Base-by-base conservation (phyloP, 208 protist species). In the Trypanosoma melophagium region DNA sequence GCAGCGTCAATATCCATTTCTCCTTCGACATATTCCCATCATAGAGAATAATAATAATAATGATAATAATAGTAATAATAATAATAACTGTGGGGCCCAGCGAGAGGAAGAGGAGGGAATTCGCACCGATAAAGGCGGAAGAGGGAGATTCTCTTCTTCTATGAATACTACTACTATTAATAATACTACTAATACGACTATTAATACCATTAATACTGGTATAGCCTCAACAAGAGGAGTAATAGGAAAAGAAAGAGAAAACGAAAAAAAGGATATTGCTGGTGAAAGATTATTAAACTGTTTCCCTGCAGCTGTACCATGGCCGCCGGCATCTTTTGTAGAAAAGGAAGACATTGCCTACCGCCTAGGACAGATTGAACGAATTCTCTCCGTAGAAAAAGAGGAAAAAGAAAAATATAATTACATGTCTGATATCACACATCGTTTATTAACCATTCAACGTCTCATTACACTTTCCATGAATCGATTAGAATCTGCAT, bases 301-400 rank as follows among this genome's bases (percentile, higher is more conserved):
- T 40, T 81, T 93, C 19, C 71, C 80, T 25, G 41, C 57, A 12
- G 51, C 84, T 17, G 55, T 76, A 21, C 77, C 71, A 54, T 93
- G 87, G 87, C 87, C 87, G 3, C 87, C 87, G 0, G 78, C 74
- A 19, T 84, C 74, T 53, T 91, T 90, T 70, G 69, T 84, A 24
- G 84, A 89, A 54, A 66, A 65, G 53, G 76, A 69, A 19, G 44
- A 72, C 38, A 80, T 87, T 24, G 69, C 66, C 12, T 49, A 67
- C 17, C 84, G 88, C 4, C 72, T 89, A 31, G 47, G 61, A 10
- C 76, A 86, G 68, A 42, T 86, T 10, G 70, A 84, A 49, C 79
- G 71, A 44, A 22, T 66, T 54, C 24, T 83, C 45, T 68, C 84
- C 4, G 72, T 71, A 8, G 31, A 35, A 2, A 17, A 57, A 0